Conservation (phyloP, 331 rosid species). For the Erythrophleum ivorense region DNA sequence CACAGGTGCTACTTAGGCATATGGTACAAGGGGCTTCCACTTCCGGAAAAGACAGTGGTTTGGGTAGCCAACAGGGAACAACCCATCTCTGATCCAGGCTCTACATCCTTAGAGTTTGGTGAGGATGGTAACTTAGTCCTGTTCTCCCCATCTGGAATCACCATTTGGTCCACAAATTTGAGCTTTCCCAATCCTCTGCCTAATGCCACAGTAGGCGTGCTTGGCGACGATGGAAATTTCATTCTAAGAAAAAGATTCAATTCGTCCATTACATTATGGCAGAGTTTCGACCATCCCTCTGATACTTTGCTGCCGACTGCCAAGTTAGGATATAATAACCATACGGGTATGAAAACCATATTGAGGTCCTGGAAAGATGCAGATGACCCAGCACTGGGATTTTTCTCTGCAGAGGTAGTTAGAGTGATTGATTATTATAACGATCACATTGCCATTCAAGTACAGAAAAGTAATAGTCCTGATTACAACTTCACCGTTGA, state of each 20-base stretch:
- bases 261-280: not conserved
- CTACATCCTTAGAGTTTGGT: not conserved
- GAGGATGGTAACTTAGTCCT: not conserved
- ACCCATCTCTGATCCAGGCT: slow-evolving; percentile 35
- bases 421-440: too few species aligned
- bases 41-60: slow-evolving; percentile 24
- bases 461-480: too few species aligned
- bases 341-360: too few species aligned
- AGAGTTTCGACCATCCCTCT: not conserved
- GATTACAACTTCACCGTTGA: too few species aligned
- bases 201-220: not conserved
- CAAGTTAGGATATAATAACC: too few species aligned
- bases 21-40: not conserved
- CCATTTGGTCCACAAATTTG: not conserved
- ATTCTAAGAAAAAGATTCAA: slow-evolving; percentile 20
- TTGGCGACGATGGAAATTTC: slow-evolving; percentile 43
- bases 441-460: too few species aligned
- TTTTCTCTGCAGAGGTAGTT: too few species aligned
- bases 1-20: not conserved
- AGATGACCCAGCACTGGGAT: not conserved
- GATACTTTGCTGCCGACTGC: not conserved
- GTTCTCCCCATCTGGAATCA: not conserved
- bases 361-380: not conserved
- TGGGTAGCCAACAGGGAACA: slow-evolving; percentile 48
- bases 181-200: not conserved